Conservation (phyloP, 768 basidiomycete species). For the Leccinum imitatum region DNA sequence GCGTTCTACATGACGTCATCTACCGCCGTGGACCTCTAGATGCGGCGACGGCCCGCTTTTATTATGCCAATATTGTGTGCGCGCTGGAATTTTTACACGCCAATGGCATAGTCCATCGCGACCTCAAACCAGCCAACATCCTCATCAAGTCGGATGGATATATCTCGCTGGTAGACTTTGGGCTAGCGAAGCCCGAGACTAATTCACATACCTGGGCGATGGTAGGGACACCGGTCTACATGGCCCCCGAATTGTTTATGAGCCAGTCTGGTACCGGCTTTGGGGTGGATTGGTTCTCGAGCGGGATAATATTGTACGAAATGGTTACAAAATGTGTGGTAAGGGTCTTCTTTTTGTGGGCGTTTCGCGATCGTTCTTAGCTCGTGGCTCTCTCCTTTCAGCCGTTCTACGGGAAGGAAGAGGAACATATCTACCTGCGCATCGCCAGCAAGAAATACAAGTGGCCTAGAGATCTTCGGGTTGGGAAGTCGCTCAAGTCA, state of each 20-base stretch:
- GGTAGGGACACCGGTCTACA: conserved; percentile 50
- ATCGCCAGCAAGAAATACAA: conserved; percentile 30
- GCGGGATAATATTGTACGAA: conserved; percentile 51
- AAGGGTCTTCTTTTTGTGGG: conserved; percentile 16
- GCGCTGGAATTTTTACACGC: conserved; percentile 48
- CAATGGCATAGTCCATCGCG: conserved; percentile 49
- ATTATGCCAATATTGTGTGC: conserved; percentile 52
- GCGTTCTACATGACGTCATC: conserved; percentile 41
- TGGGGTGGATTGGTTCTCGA: conserved; percentile 56
- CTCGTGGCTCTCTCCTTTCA: too few relatives aligned
- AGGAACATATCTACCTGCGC: conserved; percentile 14
- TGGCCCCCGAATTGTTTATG: conserved; percentile 47
- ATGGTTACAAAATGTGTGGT: conserved; percentile 43
- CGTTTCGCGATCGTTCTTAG: too few relatives aligned
- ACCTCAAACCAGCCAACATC: conserved; percentile 60
- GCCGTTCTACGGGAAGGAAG: too few relatives aligned
- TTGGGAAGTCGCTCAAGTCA: conserved; percentile 43
- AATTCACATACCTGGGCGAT: conserved; percentile 27
- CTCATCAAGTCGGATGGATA: conserved; percentile 58
- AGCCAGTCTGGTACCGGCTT: conserved; percentile 24
- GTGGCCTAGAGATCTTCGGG: conserved; percentile 39
- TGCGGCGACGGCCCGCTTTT: conserved; percentile 43
- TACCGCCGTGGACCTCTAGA: conserved; percentile 33
- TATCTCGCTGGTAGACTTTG: conserved; percentile 53
- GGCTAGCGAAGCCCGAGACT: conserved; percentile 31